Evolutionary conservation across 345 rosid genomes (phyloP).

Genomic region (Dimocarpus longan): DNA sequence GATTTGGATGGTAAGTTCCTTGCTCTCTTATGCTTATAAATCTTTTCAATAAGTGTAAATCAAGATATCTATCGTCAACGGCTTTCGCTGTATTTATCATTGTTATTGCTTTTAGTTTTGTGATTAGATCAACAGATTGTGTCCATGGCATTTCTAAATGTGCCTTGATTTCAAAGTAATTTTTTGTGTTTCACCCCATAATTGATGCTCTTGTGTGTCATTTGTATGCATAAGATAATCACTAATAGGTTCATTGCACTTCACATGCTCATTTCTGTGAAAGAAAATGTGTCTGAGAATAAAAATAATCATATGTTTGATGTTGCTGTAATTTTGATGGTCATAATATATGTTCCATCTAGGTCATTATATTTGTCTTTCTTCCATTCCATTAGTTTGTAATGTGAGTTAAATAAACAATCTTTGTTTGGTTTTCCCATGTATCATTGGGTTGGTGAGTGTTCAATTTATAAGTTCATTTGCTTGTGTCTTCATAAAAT

Average conservation of each 20-base stretch:
- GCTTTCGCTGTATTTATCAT: not conserved
- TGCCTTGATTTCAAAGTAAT: not conserved
- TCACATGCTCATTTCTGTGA: not conserved
- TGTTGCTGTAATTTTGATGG: too few species aligned
- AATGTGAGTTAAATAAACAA: not conserved
- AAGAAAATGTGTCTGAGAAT: not conserved
- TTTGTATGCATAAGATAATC: not conserved
- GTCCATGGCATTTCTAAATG: not conserved
- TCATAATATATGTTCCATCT: not conserved
- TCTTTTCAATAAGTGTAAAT: not conserved
- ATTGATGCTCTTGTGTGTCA: not conserved
- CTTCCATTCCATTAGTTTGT: not conserved
- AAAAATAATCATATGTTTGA: not conserved
- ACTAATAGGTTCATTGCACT: not conserved
- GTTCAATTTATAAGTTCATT: too few species aligned
- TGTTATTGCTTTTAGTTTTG: not conserved
- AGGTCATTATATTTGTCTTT: not conserved
- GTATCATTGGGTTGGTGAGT: not conserved
- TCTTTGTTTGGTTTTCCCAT: not conserved
- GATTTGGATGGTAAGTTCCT: constrained; percentile 1
- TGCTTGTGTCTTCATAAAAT: not conserved
- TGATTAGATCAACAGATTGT: not conserved
- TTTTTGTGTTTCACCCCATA: not conserved
- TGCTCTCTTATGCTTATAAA: not conserved
- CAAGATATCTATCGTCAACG: not conserved